A percentile compares a stretch with the other conserved stretches of the same genome.
Conservation (phyloP, 2,329 filamentous ascomycete species). For the Curvularia sp. region DNA sequence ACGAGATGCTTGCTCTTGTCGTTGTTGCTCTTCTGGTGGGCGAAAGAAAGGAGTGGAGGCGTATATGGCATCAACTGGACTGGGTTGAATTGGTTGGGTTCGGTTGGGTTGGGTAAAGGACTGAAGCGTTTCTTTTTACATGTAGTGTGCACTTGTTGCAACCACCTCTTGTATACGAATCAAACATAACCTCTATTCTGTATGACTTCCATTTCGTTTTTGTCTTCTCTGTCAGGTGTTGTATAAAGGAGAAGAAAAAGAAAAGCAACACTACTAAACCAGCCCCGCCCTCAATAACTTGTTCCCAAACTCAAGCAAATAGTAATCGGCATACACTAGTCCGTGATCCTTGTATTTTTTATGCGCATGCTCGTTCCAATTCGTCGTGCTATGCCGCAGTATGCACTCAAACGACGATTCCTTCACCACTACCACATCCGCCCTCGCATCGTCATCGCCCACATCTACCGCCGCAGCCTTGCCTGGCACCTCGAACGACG, state of each 20-base stretch:
- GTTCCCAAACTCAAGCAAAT: constrained; percentile 57
- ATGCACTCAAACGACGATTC: constrained; percentile 55
- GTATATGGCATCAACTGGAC: constrained; percentile 3
- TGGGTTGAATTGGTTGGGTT: neutral
- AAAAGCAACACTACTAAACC: constrained; percentile 19
- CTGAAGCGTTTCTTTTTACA: neutral
- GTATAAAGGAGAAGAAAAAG: neutral
- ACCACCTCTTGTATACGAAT: neutral
- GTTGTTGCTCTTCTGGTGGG: neutral
- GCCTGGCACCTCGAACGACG: constrained; percentile 25
- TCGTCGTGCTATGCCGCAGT: constrained; percentile 57
- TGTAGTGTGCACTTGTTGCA: neutral
- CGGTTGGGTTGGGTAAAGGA: neutral
- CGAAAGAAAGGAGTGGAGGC: constrained; percentile 2
- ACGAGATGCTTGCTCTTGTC: neutral
- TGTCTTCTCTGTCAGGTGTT: neutral
- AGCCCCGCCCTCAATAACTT: constrained; percentile 51
- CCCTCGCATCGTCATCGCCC: neutral
- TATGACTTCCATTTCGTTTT: neutral
- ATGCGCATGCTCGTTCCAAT: constrained; percentile 57
- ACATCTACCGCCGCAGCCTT: constrained; percentile 30
- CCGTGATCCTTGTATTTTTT: constrained; percentile 57
- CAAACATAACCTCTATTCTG: neutral
- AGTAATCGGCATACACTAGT: constrained; percentile 61
- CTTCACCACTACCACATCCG: neutral